These are phyloP conservation scores for Vinca minor DNA, from an alignment of 257 asterid species.

Conservation along the genomic window DNA sequence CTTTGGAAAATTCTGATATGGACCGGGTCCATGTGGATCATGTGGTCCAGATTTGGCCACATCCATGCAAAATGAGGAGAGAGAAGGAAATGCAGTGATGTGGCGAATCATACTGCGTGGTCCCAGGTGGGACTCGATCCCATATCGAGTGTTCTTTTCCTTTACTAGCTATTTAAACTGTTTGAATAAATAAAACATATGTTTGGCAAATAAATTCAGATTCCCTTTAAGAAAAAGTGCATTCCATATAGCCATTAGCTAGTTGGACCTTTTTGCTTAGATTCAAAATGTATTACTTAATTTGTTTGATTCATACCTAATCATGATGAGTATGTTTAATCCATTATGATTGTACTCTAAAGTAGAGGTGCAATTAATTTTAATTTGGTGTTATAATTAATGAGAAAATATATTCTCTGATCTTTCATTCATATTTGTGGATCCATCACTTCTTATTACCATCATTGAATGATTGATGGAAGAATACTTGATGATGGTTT, in stretches of 20 bases:
- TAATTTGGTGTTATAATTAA: not conserved
- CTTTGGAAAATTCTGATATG: no score
- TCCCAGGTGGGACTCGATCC: no score
- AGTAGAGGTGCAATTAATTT: not conserved
- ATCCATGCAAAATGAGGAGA: no score
- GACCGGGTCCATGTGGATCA: no score
- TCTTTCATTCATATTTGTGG: conserved; percentile 25
- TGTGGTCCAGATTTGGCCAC: no score
- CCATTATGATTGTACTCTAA: not conserved
- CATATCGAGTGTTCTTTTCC: no score
- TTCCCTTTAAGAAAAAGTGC: not conserved
- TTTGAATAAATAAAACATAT: conserved; percentile 16
- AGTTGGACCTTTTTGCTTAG: not conserved
- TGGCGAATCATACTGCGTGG: no score
- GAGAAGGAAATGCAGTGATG: no score
- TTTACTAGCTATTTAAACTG: not conserved
- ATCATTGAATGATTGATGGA: conserved; percentile 45
- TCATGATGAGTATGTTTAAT: conserved; percentile 16
- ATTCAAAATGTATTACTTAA: not conserved
- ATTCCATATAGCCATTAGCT: not conserved
- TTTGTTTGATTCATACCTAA: conserved; percentile 7
- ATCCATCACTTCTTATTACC: conserved; percentile 34
- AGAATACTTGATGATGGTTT: conserved; percentile 25
- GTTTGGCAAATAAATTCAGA: conserved; percentile 8
- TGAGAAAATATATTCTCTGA: conserved; percentile 3